These are phyloP conservation scores for Oldenlandia corymbosa DNA, from an alignment of 257 asterid species.

Conservation along the genomic window DNA sequence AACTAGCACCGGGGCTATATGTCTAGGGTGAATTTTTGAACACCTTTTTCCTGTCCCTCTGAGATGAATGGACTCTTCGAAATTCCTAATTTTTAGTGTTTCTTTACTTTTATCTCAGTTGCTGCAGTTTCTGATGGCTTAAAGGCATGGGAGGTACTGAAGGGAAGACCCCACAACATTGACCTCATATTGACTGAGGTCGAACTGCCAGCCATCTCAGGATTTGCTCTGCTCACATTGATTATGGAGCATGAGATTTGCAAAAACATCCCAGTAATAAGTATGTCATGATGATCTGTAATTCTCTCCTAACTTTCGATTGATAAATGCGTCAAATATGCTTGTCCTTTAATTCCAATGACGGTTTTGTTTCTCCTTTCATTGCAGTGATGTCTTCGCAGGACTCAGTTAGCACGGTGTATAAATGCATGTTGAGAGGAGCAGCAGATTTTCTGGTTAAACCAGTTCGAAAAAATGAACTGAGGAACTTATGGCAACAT, in stretches of 20 bases:
- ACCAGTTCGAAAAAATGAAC: conserved; percentile 86
- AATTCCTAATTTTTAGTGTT: not conserved
- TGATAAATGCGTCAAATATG: not conserved
- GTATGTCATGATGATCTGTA: conserved; percentile 32
- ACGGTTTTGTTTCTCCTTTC: conserved; percentile 4
- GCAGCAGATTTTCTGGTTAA: conserved; percentile 95
- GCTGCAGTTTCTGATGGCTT: conserved; percentile 88
- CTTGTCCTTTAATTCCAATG: not conserved
- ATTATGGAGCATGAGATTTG: conserved; percentile 87
- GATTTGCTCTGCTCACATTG: conserved; percentile 89
- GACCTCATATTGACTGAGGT: conserved; percentile 92
- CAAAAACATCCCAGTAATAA: conserved; percentile 92
- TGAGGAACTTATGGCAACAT: conserved; percentile 96
- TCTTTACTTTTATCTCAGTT: conserved; percentile 39
- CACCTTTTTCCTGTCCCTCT: too few relatives aligned
- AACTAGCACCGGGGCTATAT: too few relatives aligned
- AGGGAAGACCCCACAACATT: conserved; percentile 50
- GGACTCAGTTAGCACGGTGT: conserved; percentile 86
- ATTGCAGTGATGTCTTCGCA: conserved; percentile 90
- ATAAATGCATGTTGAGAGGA: conserved; percentile 92
- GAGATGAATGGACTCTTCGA: not conserved
- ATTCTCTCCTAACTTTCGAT: not conserved
- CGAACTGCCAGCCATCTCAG: conserved; percentile 92
- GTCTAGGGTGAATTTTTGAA: too few relatives aligned
- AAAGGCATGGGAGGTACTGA: conserved; percentile 90